Evolutionary conservation across 148 eudicot species (phyloP), one percentile per base, ranked within the genome.

Genomic region (Chenopodium formosanum): DNA sequence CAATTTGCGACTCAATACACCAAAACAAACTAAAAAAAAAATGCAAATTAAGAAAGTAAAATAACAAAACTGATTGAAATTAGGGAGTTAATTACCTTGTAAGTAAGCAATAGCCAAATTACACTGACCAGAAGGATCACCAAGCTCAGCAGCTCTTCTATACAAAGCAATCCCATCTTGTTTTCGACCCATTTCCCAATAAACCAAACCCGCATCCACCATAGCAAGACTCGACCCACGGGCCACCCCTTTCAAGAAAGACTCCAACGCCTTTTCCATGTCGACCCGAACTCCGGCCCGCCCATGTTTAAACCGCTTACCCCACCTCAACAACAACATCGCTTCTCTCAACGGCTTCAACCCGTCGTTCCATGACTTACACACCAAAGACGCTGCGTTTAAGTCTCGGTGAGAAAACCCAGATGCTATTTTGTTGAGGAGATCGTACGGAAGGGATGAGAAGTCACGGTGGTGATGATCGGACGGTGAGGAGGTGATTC

Each of bases 131-230:
- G 98, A 86, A 63, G 91, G 84, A 50, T 96, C 91, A 27, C 98
- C 99, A 2, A 92, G 85, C 84, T 86, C 90, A 40, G 99, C 98
- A 2, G 98, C 99, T 27, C 80, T 78, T 34, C 82, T 73, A 81
- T 96, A 96, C 78, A 90, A 84, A 66, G 67, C 80, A 47, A 92
- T 63, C 23, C 91, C 95, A 29, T 92, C 83, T 13, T 90, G 90
- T 78, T 73, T 94, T 82, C 46, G 83, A 9, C 97, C 99, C 90
- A 86, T 92, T 81, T 96, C 99, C 99, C 98, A 92, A 79, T 91
- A 94, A 40, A 94, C 76, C 82, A 96, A 78, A 0, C 99, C 99
- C 0, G 97, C 97, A 70, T 96, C 99, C 66, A 96, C 98, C 99
- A 96, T 94, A 13, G 98, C 97, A 0, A 92, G 86, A 2, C 95